A percentile compares a stretch with the other conserved stretches of the same genome.
phyloP scores from a whole-genome alignment of 2,329 filamentous ascomycete species.

The Myriangium duriaei region DNA sequence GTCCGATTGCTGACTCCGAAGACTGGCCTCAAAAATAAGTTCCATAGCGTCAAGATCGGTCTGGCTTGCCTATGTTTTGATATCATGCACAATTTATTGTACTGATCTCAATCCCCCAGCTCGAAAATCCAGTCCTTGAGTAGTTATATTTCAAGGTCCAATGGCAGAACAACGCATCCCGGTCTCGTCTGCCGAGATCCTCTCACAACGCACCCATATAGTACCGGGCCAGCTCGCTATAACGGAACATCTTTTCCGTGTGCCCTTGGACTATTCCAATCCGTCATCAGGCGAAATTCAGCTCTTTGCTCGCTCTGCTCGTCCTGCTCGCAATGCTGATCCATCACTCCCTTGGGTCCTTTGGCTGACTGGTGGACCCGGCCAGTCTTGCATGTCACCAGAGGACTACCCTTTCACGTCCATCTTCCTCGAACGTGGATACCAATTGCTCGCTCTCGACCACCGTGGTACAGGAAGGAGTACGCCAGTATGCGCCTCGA shows the following conservation, averaged over 20 bases:
- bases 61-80: no score
- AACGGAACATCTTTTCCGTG: constrained; percentile 75
- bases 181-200: constrained; percentile 33
- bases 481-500: constrained; percentile 62
- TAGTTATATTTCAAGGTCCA: neutral
- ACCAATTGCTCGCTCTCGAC: constrained; percentile 75
- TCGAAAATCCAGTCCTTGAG: no score
- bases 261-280: constrained; percentile 65
- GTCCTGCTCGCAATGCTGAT: constrained; percentile 31
- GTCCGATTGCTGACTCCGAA: no score
- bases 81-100: no score
- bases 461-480: constrained; percentile 83
- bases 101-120: no score
- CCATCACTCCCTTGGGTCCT: constrained; percentile 46
- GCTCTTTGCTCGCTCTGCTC: constrained; percentile 65
- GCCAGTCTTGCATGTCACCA: constrained; percentile 62
- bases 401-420: constrained; percentile 62
- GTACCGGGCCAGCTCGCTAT: constrained; percentile 55
- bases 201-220: constrained; percentile 33
- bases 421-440: constrained; percentile 62
- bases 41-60: no score
- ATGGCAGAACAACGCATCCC: constrained; percentile 9
- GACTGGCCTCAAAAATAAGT: no score
- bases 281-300: constrained; percentile 48
- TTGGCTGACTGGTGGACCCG: constrained; percentile 78